Conservation (phyloP, 306 rosid genomes). For the Sindora glabra region DNA sequence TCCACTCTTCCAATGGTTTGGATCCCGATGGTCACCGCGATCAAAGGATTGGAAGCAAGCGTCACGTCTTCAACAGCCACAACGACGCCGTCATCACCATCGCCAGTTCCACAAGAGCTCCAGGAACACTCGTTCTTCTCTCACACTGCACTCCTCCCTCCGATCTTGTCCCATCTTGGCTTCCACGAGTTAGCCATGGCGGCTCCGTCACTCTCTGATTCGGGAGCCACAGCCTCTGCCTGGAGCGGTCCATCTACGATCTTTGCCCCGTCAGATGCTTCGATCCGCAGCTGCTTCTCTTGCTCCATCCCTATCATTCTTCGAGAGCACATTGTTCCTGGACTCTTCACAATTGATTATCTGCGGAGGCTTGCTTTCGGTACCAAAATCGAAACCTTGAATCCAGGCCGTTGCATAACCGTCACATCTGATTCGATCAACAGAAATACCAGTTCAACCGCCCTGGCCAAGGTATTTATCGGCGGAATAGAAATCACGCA, state of each 20-base stretch:
- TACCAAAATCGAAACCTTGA: conserved; percentile 57
- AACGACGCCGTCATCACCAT: neutral
- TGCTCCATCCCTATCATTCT: conserved; percentile 56
- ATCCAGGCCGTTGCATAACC: conserved; percentile 66
- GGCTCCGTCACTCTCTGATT: conserved; percentile 46
- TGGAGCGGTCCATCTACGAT: conserved; percentile 66
- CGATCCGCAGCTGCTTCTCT: conserved; percentile 46
- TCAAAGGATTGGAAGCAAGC: conserved; percentile 19
- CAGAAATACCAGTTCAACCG: neutral
- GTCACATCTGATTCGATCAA: conserved; percentile 36
- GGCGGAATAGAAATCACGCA: conserved; percentile 63
- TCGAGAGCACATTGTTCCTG: conserved; percentile 60
- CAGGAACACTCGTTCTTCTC: conserved; percentile 50
- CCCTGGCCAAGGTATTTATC: conserved; percentile 35
- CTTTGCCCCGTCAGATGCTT: conserved; percentile 60
- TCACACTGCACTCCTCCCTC: conserved; percentile 45
- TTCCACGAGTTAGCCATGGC: conserved; percentile 55
- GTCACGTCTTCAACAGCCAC: conserved; percentile 12
- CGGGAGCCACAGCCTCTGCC: conserved; percentile 9
- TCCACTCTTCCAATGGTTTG: conserved; percentile 17
- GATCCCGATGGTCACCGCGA: conserved; percentile 13
- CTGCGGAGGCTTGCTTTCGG: conserved; percentile 57
- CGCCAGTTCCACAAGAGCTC: conserved; percentile 34
- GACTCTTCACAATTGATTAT: conserved; percentile 51
- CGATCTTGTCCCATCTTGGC: conserved; percentile 62